Evolutionary conservation across 2,329 filamentous ascomycete genomes (phyloP).

Genomic region (Botrytis paeoniae): DNA sequence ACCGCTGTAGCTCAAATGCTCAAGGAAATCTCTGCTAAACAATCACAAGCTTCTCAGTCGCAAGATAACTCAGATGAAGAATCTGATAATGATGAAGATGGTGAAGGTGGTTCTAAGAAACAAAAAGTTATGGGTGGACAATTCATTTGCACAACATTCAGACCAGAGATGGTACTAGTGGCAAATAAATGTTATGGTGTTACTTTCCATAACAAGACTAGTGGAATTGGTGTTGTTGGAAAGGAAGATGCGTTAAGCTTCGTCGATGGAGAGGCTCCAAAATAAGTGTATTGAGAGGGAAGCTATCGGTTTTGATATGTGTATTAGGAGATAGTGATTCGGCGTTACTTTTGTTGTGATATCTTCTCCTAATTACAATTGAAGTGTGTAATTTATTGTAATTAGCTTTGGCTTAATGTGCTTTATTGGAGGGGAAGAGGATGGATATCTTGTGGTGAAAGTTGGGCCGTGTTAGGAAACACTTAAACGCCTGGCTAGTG

Average conservation of each 20-base stretch:
- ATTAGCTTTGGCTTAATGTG: background rate
- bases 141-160: conserved; percentile 98
- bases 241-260: conserved; percentile 88
- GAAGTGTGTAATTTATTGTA: background rate
- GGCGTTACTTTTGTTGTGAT: background rate
- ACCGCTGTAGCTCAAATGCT: conserved; percentile 92
- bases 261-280: conserved; percentile 72
- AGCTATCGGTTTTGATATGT: background rate
- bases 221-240: conserved; percentile 85
- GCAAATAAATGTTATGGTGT: conserved; percentile 98
- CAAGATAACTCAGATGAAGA: conserved; percentile 24
- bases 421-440: background rate
- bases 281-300: conserved; percentile 21
- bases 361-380: background rate
- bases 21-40: conserved; percentile 67
- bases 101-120: conserved; percentile 32
- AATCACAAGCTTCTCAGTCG: conserved; percentile 18
- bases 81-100: conserved; percentile 41
- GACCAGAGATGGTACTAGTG: conserved; percentile 91
- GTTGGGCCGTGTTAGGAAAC: background rate
- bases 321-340: background rate
- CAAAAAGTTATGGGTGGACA: conserved; percentile 53
- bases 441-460: background rate
- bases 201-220: conserved; percentile 89
- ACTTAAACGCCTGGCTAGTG: background rate